Evolutionary conservation across 2,329 filamentous ascomycete species (phyloP).

Genomic region (Cercospora brassicicola): DNA sequence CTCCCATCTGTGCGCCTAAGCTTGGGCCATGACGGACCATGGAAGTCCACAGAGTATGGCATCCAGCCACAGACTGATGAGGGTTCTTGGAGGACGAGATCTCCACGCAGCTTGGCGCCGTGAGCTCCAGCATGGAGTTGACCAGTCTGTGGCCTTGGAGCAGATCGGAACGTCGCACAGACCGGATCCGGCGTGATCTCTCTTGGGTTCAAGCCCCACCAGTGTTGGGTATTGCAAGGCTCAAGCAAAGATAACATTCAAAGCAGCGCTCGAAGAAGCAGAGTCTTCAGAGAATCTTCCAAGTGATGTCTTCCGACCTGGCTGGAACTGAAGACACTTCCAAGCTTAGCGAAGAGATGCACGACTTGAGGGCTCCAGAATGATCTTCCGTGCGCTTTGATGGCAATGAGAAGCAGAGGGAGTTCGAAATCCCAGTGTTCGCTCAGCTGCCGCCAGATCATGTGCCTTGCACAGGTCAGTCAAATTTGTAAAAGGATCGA

Average conservation of each 20-base stretch:
- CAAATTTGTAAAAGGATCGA: background rate
- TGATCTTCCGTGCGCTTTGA: background rate
- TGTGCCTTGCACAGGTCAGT: background rate
- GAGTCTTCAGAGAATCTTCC: too few relatives aligned
- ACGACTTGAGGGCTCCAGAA: background rate
- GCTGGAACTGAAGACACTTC: too few relatives aligned
- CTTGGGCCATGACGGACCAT: too few relatives aligned
- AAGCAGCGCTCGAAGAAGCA: too few relatives aligned
- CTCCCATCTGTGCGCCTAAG: too few relatives aligned
- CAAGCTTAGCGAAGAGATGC: too few relatives aligned
- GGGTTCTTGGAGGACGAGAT: background rate
- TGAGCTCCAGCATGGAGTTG: background rate
- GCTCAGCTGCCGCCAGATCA: background rate
- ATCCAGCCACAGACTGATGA: too few relatives aligned
- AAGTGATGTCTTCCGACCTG: too few relatives aligned
- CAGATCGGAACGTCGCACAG: background rate
- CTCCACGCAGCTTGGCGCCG: background rate
- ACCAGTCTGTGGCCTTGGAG: background rate
- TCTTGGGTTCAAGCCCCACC: too few relatives aligned
- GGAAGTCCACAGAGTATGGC: too few relatives aligned
- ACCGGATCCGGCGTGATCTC: background rate
- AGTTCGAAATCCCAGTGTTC: background rate
- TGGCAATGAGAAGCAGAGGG: background rate
- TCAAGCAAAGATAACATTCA: too few relatives aligned
- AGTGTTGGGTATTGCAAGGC: too few relatives aligned